Conservation (phyloP, 2,329 filamentous ascomycete genomes). For the Botrytis cinerea region DNA sequence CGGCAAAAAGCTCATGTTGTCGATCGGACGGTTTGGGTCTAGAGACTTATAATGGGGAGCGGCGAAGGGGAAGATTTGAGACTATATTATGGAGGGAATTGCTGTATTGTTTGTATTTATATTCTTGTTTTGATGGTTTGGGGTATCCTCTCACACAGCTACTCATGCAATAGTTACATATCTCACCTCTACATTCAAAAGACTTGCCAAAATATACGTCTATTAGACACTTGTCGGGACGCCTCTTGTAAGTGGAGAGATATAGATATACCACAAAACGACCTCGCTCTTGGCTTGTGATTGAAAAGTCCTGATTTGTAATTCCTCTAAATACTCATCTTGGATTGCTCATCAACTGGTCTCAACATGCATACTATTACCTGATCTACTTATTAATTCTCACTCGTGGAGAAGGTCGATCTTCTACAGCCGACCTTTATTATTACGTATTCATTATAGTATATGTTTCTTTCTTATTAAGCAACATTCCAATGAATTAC, state of each 20-base stretch:
- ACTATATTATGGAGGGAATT: too few relatives aligned
- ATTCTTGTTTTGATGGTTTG: background rate
- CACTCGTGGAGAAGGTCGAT: background rate
- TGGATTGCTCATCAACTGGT: background rate
- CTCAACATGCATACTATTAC: background rate
- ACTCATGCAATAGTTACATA: background rate
- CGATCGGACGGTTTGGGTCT: background rate
- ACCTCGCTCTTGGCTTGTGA: background rate
- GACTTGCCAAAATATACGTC: background rate
- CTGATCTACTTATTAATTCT: background rate
- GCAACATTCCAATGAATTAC: fast-evolving
- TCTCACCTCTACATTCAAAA: background rate
- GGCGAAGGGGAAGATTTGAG: background rate
- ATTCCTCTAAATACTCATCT: background rate
- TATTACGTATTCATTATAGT: background rate
- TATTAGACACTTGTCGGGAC: background rate
- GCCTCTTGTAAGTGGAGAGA: background rate
- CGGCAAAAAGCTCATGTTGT: background rate
- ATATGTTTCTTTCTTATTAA: background rate
- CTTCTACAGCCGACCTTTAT: background rate
- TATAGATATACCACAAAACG: background rate
- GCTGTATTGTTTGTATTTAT: too few relatives aligned
- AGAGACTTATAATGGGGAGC: background rate
- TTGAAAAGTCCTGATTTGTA: background rate
- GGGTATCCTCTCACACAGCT: background rate